phyloP scores from a whole-genome alignment of 306 rosid genomes.

The Hippophae rhamnoides region DNA sequence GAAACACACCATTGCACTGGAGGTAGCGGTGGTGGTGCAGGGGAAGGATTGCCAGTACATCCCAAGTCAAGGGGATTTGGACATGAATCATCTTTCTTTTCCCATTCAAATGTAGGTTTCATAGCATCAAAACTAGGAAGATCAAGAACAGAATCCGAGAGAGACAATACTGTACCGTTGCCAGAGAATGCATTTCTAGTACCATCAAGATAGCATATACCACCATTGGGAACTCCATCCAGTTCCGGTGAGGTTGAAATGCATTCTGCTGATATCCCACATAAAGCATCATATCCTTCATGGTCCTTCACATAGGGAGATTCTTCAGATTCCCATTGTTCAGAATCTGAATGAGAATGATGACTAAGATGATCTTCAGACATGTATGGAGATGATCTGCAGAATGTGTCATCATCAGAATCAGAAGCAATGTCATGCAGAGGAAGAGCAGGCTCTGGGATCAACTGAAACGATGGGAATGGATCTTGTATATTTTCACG shows the following conservation, averaged over 20 bases:
- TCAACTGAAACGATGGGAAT: slow-evolving; percentile 85
- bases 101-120: slow-evolving; percentile 32
- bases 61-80: slow-evolving; percentile 20
- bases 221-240: slow-evolving; percentile 23
- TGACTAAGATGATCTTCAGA: slow-evolving; percentile 71
- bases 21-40: slow-evolving; percentile 63
- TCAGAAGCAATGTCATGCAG: slow-evolving; percentile 50
- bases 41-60: slow-evolving; percentile 31
- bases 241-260: slow-evolving; percentile 31
- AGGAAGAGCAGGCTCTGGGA: slow-evolving; percentile 57
- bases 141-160: slow-evolving; percentile 49
- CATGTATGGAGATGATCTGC: slow-evolving; percentile 71
- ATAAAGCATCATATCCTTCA: slow-evolving; percentile 35
- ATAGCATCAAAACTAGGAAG: slow-evolving; percentile 65
- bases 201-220: slow-evolving; percentile 27
- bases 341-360: slow-evolving; percentile 60
- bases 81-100: slow-evolving; percentile 23
- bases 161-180: slow-evolving; percentile 38
- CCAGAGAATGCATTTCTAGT: slow-evolving; percentile 12
- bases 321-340: slow-evolving; percentile 78
- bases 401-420: slow-evolving; percentile 86
- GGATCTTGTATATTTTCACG: slow-evolving; percentile 46
- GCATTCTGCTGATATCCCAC: slow-evolving; percentile 39
- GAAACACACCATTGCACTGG: slow-evolving; percentile 49
- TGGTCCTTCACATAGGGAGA: slow-evolving; percentile 44